Base-by-base conservation (phyloP, 2,329 filamentous ascomycete genomes). In the Venturia oleaginea region DNA sequence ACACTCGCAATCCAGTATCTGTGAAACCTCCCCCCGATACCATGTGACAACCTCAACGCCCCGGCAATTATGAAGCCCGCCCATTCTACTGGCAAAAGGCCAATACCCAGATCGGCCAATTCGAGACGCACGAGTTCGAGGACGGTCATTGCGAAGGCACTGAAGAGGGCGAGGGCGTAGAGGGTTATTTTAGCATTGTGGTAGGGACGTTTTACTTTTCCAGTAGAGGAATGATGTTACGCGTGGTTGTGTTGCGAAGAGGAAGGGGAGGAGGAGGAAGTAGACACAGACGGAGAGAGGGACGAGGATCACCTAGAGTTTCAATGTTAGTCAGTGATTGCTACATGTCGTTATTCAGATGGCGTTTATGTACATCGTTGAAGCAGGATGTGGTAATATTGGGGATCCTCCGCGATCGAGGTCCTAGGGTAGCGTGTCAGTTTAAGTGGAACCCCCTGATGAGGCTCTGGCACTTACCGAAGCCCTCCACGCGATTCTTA, bases 201-300 rank as follows among this genome's bases (percentile, higher is more conserved):
- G 30, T 34, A 27, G 27, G 27, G 51, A 5, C 51, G 27, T 22
- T 57, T 57, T 13, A 57, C 51, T 13, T 57, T 57, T 19, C 51
- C 51, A 3, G 51, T 34, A 57, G 8, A 57, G 27, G 30, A 57
- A 57, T 3, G 27, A 34, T 5, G 51, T 32, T 57, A 57, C 24
- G 27, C 51, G 51, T 27, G 51, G 51, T 37, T 57, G 51, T 13
- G 51, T 57, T n/a, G 51, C 51, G 51, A 32, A 57, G 51, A 57
- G 30, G 19, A 57, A 11, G 30, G 51, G 27, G 1, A 57, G 51
- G 4, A 57, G 51, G 30, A 57, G 4, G 19, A 57, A 15, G 30
- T 57, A 57, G 27, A 57, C 4, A 11, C 51, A 57, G 6, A 22
- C 24, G 7, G 51, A 34, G 51, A 57, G 30, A 17, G 51, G 51